These are phyloP conservation scores for Trichoderma parareesei DNA, from an alignment of 495 filamentous ascomycete species.

Conservation along the genomic window DNA sequence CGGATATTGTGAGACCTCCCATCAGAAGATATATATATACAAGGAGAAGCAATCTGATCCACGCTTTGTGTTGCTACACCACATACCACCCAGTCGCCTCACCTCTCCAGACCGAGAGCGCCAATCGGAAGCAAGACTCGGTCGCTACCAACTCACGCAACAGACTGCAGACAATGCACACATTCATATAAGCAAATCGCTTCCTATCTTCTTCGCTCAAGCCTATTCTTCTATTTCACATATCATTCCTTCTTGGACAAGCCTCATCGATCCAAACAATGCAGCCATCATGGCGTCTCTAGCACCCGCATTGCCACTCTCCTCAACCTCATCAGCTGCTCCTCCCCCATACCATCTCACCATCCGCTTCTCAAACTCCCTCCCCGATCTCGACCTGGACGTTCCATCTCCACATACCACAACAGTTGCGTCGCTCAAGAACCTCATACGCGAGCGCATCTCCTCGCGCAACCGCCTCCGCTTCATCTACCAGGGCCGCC, in stretches of 20 bases:
- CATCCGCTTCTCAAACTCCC: slow-evolving; percentile 78
- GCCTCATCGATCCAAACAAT: neutral
- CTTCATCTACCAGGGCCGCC: slow-evolving; percentile 80
- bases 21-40: too few species aligned
- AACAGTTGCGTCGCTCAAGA: slow-evolving; percentile 68
- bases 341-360: slow-evolving; percentile 57
- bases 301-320: neutral
- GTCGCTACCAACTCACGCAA: too few species aligned
- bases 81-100: too few species aligned
- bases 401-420: slow-evolving; percentile 58
- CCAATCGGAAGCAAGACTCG: too few species aligned
- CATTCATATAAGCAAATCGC: too few species aligned
- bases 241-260: too few species aligned
- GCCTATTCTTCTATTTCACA: too few species aligned
- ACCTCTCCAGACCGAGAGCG: too few species aligned
- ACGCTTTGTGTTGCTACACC: too few species aligned
- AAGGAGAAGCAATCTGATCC: too few species aligned
- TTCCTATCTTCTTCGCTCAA: neutral
- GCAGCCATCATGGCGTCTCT: slow-evolving; percentile 1
- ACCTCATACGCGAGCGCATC: slow-evolving; percentile 67
- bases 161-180: too few species aligned
- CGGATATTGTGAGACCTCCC: too few species aligned
- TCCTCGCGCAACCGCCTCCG: slow-evolving; percentile 61
- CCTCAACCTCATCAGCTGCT: slow-evolving; percentile 15
- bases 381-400: slow-evolving; percentile 75